Evolutionary conservation across 2,329 filamentous ascomycete species (phyloP).

Genomic region (Curvularia verruculosa): DNA sequence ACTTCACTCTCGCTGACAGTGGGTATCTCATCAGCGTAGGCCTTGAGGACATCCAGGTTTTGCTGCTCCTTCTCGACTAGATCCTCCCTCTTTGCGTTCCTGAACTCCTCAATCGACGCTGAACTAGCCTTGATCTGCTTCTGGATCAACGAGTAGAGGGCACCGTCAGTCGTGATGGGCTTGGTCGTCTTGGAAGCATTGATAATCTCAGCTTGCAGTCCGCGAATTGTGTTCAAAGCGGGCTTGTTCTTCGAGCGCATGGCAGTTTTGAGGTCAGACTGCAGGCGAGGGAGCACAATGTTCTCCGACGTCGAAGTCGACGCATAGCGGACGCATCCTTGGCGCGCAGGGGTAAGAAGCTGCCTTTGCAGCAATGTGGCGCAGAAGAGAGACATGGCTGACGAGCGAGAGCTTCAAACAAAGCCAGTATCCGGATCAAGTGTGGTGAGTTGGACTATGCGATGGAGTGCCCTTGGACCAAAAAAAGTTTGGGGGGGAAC

Average conservation of each 20-base stretch:
- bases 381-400: constrained; percentile 36
- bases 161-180: constrained; percentile 73
- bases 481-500: constrained; percentile 20
- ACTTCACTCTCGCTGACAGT: constrained; percentile 66
- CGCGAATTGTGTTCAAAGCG: constrained; percentile 71
- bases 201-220: constrained; percentile 70
- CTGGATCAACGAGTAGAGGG: constrained; percentile 70
- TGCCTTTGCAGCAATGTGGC: constrained; percentile 23
- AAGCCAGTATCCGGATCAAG: not conserved
- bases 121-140: constrained; percentile 65
- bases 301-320: constrained; percentile 24
- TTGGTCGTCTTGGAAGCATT: constrained; percentile 75
- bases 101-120: constrained; percentile 69
- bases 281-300: constrained; percentile 52
- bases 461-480: not conserved
- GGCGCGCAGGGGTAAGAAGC: constrained; percentile 19
- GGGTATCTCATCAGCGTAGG: constrained; percentile 67
- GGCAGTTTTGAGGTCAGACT: constrained; percentile 55
- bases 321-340: constrained; percentile 31
- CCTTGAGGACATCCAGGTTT: constrained; percentile 69
- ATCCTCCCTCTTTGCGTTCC: constrained; percentile 67
- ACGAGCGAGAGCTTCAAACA: not conserved
- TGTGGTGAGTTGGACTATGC: not conserved
- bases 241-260: constrained; percentile 59
- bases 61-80: constrained; percentile 72